phyloP scores from a whole-genome alignment of 2,329 filamentous ascomycete species.

The Paracoccidioides brasiliensis region DNA sequence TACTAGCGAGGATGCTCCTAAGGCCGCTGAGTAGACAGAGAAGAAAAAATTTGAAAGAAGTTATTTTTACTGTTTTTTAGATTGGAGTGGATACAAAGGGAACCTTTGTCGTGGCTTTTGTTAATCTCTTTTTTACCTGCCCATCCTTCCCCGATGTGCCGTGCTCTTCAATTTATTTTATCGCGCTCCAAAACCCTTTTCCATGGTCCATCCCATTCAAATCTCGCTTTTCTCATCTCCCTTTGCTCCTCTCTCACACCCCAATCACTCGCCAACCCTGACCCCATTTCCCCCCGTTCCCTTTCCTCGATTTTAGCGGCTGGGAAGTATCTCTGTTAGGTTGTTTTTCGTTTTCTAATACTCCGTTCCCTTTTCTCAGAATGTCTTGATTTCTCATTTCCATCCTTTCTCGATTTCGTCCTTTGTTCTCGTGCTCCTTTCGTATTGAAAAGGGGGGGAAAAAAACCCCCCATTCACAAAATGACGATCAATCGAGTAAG shows the following conservation, averaged over 20 bases:
- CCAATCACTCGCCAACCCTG: not conserved
- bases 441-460: not conserved
- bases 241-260: too few species aligned
- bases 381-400: conserved; percentile 3
- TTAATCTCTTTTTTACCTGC: conserved; percentile 2
- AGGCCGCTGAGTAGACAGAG: conserved; percentile 30
- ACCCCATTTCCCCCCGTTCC: conserved; percentile 2
- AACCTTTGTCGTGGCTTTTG: conserved; percentile 2
- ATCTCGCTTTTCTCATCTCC: not conserved
- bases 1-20: conserved; percentile 23
- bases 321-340: not conserved
- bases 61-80: conserved; percentile 12
- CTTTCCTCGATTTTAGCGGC: conserved; percentile 2
- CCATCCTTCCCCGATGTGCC: not conserved
- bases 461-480: not conserved
- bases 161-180: not conserved
- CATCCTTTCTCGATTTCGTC: not conserved
- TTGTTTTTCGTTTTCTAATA: not conserved
- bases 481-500: not conserved
- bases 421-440: not conserved
- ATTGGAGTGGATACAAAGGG: conserved; percentile 10
- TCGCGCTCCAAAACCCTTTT: not conserved
- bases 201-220: conserved; percentile 9
- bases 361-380: too few species aligned
- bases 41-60: conserved; percentile 18